A percentile compares a stretch with the other conserved stretches of the same genome.
Evolutionary conservation across 768 basidiomycete genomes (phyloP).

Genomic region (Tricholoma saponaceum): DNA sequence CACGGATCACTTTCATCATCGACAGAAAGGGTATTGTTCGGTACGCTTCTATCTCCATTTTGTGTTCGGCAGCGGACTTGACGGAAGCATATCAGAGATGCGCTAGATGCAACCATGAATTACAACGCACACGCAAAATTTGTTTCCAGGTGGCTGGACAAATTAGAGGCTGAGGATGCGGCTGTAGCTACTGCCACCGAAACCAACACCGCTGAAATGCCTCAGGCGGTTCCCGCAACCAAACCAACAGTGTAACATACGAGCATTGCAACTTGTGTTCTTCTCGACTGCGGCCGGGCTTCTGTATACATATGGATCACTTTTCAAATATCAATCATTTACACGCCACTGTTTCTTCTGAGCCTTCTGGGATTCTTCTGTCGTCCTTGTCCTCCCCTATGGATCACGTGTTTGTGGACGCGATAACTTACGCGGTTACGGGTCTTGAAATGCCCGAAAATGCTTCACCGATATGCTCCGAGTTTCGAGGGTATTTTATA

Average conservation of each 20-base stretch:
- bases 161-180: slow-evolving; percentile 16
- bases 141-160: slow-evolving; percentile 62
- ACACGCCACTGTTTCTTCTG: too few species aligned
- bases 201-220: neutral
- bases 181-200: neutral
- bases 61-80: neutral
- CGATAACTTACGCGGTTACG: too few species aligned
- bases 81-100: slow-evolving; percentile 38
- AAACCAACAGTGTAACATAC: neutral
- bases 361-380: too few species aligned
- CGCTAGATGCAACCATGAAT: slow-evolving; percentile 55
- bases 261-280: neutral
- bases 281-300: neutral
- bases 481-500: too few species aligned
- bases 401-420: too few species aligned
- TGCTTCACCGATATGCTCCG: too few species aligned
- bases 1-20: slow-evolving; percentile 74
- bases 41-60: slow-evolving; percentile 29
- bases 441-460: too few species aligned
- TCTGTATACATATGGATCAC: neutral
- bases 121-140: slow-evolving; percentile 68
- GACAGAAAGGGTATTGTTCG: slow-evolving; percentile 65
- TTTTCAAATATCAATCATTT: too few species aligned
- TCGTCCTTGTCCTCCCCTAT: too few species aligned
- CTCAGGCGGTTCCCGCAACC: neutral